These are phyloP conservation scores for Candida quercuum DNA, from an alignment of 805 yeast species.

Conservation along the genomic window DNA sequence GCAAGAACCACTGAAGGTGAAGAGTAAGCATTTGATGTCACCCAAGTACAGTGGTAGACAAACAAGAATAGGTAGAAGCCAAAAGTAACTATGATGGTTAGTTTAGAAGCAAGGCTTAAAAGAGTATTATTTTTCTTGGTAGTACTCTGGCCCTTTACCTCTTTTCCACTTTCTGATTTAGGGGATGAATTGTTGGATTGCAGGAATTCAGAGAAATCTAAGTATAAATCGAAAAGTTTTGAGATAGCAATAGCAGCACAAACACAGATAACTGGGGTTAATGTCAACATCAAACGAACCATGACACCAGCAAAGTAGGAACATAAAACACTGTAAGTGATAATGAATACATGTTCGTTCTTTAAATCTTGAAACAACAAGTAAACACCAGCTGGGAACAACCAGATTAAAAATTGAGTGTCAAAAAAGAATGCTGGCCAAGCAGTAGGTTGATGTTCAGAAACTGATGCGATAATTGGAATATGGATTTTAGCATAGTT, in stretches of 20 bases:
- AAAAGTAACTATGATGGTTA: conserved; percentile 62
- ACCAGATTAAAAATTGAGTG: conserved; percentile 88
- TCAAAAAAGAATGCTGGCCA: conserved; percentile 99
- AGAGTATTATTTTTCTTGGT: too few species aligned
- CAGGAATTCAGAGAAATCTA: conserved; percentile 47
- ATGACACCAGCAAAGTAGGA: conserved; percentile 98
- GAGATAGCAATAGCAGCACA: conserved; percentile 87
- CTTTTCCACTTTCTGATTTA: conserved; percentile 11
- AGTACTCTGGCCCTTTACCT: too few species aligned
- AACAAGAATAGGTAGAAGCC: conserved; percentile 70
- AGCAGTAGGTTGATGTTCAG: conserved; percentile 99
- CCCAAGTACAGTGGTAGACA: conserved; percentile 96
- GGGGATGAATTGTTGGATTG: conserved; percentile 2
- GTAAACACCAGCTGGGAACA: conserved; percentile 97
- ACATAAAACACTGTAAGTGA: conserved; percentile 88
- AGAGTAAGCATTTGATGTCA: conserved; percentile 90
- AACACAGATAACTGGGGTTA: conserved; percentile 95
- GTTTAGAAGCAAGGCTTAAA: conserved; percentile 41
- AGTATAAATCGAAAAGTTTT: conserved; percentile 74
- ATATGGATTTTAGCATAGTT: conserved; percentile 96
- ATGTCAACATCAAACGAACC: conserved; percentile 95
- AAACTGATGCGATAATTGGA: conserved; percentile 97
- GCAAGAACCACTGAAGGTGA: conserved; percentile 97
- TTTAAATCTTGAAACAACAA: conserved; percentile 82
- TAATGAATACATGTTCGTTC: conserved; percentile 89